Conservation (phyloP, 2,329 filamentous ascomycete genomes). For the Dothideomycetes sp. region DNA sequence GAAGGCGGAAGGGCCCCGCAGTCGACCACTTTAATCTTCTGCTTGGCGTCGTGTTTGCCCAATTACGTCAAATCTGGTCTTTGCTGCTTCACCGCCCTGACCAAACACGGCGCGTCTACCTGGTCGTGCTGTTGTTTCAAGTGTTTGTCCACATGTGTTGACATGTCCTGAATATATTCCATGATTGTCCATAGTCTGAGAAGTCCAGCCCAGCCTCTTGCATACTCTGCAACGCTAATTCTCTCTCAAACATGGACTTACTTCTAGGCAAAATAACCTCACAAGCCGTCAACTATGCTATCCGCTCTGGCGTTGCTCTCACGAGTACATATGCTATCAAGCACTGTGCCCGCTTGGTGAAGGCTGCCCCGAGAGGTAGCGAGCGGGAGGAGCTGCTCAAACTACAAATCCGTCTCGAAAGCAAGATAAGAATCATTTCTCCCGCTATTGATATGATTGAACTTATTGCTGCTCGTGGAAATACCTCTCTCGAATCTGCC, state of each 20-base stretch:
- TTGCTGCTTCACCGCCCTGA: too few species aligned
- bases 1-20: not conserved
- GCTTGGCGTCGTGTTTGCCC: not conserved
- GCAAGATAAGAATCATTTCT: conserved; percentile 82
- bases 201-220: not conserved
- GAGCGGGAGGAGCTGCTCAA: conserved; percentile 59
- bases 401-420: conserved; percentile 65
- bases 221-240: not conserved
- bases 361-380: conserved; percentile 60
- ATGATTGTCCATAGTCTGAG: not conserved
- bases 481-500: conserved; percentile 74
- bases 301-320: conserved; percentile 73
- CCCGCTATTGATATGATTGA: conserved; percentile 89
- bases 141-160: not conserved
- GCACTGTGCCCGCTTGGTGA: conserved; percentile 68
- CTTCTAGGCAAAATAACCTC: conserved; percentile 46
- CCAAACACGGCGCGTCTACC: too few species aligned
- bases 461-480: conserved; percentile 68
- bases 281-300: conserved; percentile 86
- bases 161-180: too few species aligned
- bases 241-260: conserved; percentile 53
- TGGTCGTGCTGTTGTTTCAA: too few species aligned
- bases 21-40: too few species aligned
- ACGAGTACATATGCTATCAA: conserved; percentile 77
- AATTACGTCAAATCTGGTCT: not conserved